Base-by-base conservation (phyloP, 2,329 filamentous ascomycete species). In the Claviceps digitariae region DNA sequence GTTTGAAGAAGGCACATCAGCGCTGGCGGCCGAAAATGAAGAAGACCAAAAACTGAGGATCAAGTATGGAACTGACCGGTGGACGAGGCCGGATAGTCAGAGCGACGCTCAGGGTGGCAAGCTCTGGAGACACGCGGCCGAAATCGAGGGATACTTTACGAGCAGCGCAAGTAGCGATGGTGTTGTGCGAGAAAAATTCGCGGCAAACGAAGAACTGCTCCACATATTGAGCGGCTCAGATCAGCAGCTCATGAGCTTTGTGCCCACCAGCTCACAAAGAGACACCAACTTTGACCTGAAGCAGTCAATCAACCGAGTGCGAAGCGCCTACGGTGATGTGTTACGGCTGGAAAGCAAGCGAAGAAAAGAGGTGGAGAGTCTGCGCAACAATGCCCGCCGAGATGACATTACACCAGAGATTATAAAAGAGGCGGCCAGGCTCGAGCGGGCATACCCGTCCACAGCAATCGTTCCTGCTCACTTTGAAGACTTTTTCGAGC, bases 381-480 rank as follows among this genome's bases (percentile, higher is more conserved):
- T 97, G 48, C 80, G 84, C 34, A 83, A 89, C 55, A 94, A 90
- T 63, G 84, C 85, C 3, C 87, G 86, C 51, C 79, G 81, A 23
- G 93, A 98, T 67, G 91, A 97, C 66, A 90, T 97, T 61, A 90
- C 90, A 62, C 78, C 81, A 0, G 87, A 90, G 50, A 84, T 98
- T 4, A 74, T 95, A 23, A 79, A 79, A 49, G 90, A 97, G 73
- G 84, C 90, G 2, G 84, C 86, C 38, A 82, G 90, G 9, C 74
- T 97, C 13, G 93, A 97, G 70, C 82, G 90, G 47, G 84, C 87
- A 55, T 91, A 89, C 57, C 87, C 90, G 0, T 87, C 87, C 69
- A 90, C 90, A 40, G 80, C 83, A 12, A 85, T 98, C 51, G 86
- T 89, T 50, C 84, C 91, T 0, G 86, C 87, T 2, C 90, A 96